Conservation (phyloP, 345 rosid genomes). For the Syzygium aromaticum region DNA sequence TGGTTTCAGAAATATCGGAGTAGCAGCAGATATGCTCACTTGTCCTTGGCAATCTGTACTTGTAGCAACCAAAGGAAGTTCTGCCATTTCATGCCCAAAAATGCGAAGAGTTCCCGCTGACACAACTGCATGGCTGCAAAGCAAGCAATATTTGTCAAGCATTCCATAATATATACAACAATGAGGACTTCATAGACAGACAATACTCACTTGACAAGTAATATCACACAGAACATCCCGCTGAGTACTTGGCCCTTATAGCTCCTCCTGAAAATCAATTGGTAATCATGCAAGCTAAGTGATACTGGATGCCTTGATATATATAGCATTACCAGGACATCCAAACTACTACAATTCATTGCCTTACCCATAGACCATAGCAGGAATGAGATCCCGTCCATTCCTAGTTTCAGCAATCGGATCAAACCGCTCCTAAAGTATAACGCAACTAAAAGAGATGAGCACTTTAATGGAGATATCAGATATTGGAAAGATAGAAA, state of each 20-base stretch:
- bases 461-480: background rate
- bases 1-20: background rate
- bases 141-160: background rate
- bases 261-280: slow-evolving; percentile 25
- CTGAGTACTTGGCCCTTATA: slow-evolving; percentile 62
- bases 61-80: slow-evolving; percentile 90
- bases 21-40: slow-evolving; percentile 22
- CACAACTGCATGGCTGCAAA: slow-evolving; percentile 66
- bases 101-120: slow-evolving; percentile 73
- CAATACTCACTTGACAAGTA: slow-evolving; percentile 69
- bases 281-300: background rate
- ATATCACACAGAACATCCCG: slow-evolving; percentile 80
- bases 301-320: background rate
- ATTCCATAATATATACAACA: background rate
- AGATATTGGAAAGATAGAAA: background rate
- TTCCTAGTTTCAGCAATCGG: slow-evolving; percentile 61
- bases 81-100: slow-evolving; percentile 83
- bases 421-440: slow-evolving; percentile 68
- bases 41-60: slow-evolving; percentile 53
- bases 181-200: background rate
- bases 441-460: background rate
- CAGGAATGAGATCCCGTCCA: slow-evolving; percentile 70
- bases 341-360: background rate
- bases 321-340: background rate
- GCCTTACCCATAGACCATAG: slow-evolving; percentile 82